Percentiles rank a stretch among this genome's conserved stretches.
Conservation (phyloP, 331 rosid genomes). For the Malus hybrid region DNA sequence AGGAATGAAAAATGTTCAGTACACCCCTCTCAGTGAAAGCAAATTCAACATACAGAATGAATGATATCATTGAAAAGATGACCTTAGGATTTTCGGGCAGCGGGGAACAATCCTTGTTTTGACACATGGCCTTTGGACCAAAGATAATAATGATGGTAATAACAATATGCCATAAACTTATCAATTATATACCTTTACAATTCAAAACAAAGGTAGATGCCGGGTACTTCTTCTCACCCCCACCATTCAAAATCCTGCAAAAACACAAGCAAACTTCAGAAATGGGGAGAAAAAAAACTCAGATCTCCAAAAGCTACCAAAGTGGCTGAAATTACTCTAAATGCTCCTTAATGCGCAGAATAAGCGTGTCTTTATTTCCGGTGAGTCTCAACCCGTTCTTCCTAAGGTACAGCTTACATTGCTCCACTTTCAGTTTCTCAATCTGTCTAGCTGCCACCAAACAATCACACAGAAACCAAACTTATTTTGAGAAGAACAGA, state of each 20-base stretch:
- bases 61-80: background rate
- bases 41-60: background rate
- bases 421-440: slow-evolving; percentile 66
- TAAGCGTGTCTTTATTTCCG: slow-evolving; percentile 60
- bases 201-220: slow-evolving; percentile 57
- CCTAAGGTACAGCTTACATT: slow-evolving; percentile 68
- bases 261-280: slow-evolving; percentile 12
- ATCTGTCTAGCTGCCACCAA: slow-evolving; percentile 39
- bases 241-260: slow-evolving; percentile 68
- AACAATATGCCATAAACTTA: background rate
- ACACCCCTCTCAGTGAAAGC: background rate
- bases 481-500: background rate
- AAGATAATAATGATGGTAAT: background rate
- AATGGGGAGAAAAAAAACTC: background rate
- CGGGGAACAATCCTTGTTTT: background rate
- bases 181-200: slow-evolving; percentile 56
- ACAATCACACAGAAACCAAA: slow-evolving; percentile 2
- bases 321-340: slow-evolving; percentile 42
- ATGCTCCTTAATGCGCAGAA: slow-evolving; percentile 69
- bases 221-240: slow-evolving; percentile 69
- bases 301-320: background rate
- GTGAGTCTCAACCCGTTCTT: slow-evolving; percentile 71
- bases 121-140: too few species aligned
- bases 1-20: background rate
- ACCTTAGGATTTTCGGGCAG: background rate